Evolutionary conservation across 2,329 filamentous ascomycete species (phyloP).

Genomic region (Trichoderma polysporum): DNA sequence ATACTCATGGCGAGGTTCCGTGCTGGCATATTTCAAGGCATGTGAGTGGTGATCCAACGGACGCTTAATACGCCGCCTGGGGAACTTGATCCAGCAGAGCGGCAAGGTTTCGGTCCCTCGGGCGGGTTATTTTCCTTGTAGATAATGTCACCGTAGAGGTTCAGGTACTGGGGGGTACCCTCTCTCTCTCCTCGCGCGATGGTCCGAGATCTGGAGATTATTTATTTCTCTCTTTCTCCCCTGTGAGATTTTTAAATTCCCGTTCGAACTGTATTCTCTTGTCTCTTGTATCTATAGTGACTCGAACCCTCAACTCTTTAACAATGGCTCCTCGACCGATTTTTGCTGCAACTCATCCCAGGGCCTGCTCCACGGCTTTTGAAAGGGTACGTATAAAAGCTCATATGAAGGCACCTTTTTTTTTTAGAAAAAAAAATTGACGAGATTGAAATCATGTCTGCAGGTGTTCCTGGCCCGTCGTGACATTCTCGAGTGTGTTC

Average conservation of each 20-base stretch:
- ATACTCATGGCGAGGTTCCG: not conserved
- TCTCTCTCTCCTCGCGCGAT: not conserved
- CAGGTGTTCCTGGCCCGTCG: slow-evolving; percentile 95
- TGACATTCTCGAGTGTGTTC: slow-evolving; percentile 77
- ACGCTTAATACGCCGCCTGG: not conserved
- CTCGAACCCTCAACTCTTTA: not conserved
- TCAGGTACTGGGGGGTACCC: not conserved
- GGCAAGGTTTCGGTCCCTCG: slow-evolving; percentile 9
- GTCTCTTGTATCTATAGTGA: not conserved
- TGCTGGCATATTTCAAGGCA: not conserved
- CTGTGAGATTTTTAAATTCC: not conserved
- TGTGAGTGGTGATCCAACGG: slow-evolving; percentile 11
- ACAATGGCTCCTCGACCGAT: slow-evolving; percentile 70
- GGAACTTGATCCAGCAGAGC: slow-evolving; percentile 7
- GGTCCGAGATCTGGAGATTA: not conserved
- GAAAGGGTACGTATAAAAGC: slow-evolving; percentile 66
- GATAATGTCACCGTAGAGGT: not conserved
- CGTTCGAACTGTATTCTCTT: not conserved
- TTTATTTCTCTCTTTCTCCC: not conserved
- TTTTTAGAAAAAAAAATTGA: not conserved
- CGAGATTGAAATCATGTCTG: not conserved
- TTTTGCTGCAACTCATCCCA: slow-evolving; percentile 90
- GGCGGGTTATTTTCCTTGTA: not conserved
- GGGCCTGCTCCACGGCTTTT: slow-evolving; percentile 95
- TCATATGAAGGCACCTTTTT: not conserved